Conservation (phyloP, 2,329 filamentous ascomycete species). For the Aspergillus thermomutatus region DNA sequence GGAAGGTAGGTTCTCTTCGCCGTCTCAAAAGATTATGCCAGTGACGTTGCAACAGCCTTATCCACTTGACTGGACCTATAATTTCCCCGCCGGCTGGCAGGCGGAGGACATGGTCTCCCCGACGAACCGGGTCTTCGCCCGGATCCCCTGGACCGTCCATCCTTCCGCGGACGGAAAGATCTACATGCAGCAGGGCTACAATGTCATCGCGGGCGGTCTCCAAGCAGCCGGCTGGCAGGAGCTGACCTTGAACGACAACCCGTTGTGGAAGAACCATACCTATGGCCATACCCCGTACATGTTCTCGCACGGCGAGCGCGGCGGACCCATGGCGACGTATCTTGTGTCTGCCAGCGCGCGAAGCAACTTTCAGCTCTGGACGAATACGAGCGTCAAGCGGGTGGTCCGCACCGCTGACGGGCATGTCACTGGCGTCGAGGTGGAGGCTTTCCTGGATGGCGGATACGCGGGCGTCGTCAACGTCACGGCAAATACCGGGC, state of each 20-base stretch:
- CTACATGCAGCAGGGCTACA: constrained; percentile 5
- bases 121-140: constrained; percentile 4
- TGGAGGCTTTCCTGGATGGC: constrained; percentile 8
- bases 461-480: constrained; percentile 8
- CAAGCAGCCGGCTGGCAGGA: constrained; percentile 1
- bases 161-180: constrained; percentile 4
- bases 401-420: constrained; percentile 1
- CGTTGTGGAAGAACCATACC: constrained; percentile 4
- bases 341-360: constrained; percentile 5
- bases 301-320: constrained; percentile 9
- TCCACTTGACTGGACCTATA: constrained; percentile 4
- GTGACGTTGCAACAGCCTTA: constrained; percentile 1
- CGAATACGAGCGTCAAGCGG: constrained; percentile 6
- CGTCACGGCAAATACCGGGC: background rate
- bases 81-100: constrained; percentile 6
- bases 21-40: background rate
- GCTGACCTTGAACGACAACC: background rate
- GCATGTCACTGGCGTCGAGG: constrained; percentile 6
- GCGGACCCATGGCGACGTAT: constrained; percentile 8
- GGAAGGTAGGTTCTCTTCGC: background rate
- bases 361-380: constrained; percentile 6
- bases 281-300: constrained; percentile 7
- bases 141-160: constrained; percentile 4
- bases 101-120: constrained; percentile 4
- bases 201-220: background rate